phyloP scores from a whole-genome alignment of 1,284 basidiomycete genomes.

The Ganoderma multipileum region DNA sequence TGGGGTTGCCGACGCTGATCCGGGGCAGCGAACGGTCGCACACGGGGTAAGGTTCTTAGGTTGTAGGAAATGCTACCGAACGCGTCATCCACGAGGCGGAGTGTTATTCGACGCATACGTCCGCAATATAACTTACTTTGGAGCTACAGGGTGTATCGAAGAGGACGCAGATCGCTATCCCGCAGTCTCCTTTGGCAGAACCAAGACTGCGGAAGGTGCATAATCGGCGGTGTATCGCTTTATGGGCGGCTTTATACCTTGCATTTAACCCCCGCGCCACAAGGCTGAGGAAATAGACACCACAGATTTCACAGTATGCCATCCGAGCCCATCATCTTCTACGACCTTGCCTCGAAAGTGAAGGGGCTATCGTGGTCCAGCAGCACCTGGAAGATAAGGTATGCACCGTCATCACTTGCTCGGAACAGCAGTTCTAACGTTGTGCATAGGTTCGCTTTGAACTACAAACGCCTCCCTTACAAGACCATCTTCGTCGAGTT shows the following conservation, averaged over 20 bases:
- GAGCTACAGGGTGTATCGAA: neutral
- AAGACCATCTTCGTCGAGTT: slow-evolving; percentile 39
- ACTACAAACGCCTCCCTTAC: slow-evolving; percentile 37
- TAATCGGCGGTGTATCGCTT: neutral
- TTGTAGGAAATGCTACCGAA: neutral
- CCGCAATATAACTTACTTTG: neutral
- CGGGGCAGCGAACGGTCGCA: neutral
- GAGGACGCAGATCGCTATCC: neutral
- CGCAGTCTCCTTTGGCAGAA: neutral
- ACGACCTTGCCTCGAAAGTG: slow-evolving; percentile 36
- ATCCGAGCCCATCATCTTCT: slow-evolving; percentile 27
- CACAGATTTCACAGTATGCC: neutral
- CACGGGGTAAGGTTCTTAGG: neutral
- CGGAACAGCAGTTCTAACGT: neutral
- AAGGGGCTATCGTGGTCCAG: slow-evolving; percentile 21
- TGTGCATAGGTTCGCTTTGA: slow-evolving; percentile 30
- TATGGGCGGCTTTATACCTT: neutral
- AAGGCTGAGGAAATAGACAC: neutral
- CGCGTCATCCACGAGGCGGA: neutral
- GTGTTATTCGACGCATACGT: neutral
- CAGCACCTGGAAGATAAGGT: slow-evolving; percentile 17
- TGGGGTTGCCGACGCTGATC: neutral
- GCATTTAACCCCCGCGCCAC: neutral
- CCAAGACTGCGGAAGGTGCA: neutral
- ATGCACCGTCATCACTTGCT: slow-evolving; percentile 12